These are phyloP conservation scores for Nakazawaea anatomiae DNA, from an alignment of 805 yeast species.

Conservation along the genomic window DNA sequence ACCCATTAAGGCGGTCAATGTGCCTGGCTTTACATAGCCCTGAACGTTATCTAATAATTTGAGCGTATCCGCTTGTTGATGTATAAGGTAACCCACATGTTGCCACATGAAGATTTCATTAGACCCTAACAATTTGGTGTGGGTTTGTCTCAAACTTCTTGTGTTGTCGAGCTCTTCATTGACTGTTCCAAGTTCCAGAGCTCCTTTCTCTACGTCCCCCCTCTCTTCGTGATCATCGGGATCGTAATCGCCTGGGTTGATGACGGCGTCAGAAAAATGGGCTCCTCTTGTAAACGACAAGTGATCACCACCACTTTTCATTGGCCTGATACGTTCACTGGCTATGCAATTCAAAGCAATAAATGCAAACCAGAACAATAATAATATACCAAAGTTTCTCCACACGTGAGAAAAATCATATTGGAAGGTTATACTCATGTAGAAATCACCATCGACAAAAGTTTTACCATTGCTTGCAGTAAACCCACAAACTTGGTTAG, in stretches of 20 bases:
- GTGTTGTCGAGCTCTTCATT: neutral
- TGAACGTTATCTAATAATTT: conserved; percentile 37
- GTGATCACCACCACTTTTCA: conserved; percentile 23
- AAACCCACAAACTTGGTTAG: conserved; percentile 43
- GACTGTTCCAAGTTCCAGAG: neutral
- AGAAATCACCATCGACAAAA: conserved; percentile 42
- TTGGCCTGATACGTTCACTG: conserved; percentile 19
- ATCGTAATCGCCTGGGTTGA: neutral
- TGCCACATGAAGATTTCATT: conserved; percentile 57
- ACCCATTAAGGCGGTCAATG: conserved; percentile 57
- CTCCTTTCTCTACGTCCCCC: neutral
- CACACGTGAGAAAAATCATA: conserved; percentile 35
- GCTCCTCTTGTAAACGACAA: conserved; percentile 38
- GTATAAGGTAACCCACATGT: conserved; percentile 52
- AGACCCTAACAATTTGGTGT: conserved; percentile 24
- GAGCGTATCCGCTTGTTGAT: conserved; percentile 34
- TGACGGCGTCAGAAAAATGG: conserved; percentile 17
- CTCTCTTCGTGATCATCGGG: neutral
- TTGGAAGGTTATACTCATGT: conserved; percentile 26
- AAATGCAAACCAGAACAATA: conserved; percentile 36
- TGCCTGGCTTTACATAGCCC: conserved; percentile 46
- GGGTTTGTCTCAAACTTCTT: neutral
- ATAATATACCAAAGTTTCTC: conserved; percentile 42
- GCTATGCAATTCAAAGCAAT: conserved; percentile 20
- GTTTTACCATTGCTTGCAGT: conserved; percentile 54